Conservation (phyloP, 192 early-diverging fungal species). For the Spinellus fusiger region DNA sequence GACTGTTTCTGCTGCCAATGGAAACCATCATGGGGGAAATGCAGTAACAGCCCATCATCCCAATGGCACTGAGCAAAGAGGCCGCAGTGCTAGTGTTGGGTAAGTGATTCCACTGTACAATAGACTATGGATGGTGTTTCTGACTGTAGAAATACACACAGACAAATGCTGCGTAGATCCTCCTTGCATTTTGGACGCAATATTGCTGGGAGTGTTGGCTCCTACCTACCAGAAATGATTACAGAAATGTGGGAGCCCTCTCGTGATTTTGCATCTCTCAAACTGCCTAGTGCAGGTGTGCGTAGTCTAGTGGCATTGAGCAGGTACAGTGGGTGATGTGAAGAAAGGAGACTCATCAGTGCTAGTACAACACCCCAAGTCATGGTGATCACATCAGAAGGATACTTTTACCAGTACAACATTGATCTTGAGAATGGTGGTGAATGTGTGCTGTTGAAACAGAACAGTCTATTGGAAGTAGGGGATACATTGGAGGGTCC, state of each 20-base stretch:
- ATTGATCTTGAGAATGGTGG: conserved; percentile 86
- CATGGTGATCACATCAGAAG: conserved; percentile 84
- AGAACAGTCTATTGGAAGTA: conserved; percentile 46
- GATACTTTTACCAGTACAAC: conserved; percentile 84
- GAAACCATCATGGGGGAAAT: neutral
- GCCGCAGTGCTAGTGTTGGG: conserved; percentile 23
- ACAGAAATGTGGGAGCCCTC: conserved; percentile 93
- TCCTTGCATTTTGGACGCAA: conserved; percentile 56
- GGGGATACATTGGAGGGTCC: neutral
- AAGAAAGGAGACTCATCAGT: neutral
- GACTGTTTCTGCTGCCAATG: neutral
- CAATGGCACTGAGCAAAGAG: conserved; percentile 1
- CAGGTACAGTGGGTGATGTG: conserved; percentile 30
- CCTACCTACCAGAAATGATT: conserved; percentile 75
- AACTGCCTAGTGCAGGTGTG: conserved; percentile 70
- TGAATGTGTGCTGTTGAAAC: conserved; percentile 75
- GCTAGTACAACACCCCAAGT: conserved; percentile 66
- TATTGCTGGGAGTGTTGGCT: conserved; percentile 72
- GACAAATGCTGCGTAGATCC: conserved; percentile 44
- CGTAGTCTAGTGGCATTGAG: conserved; percentile 71
- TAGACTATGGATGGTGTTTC: neutral
- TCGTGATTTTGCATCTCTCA: conserved; percentile 89
- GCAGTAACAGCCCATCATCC: neutral
- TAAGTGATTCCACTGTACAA: conserved; percentile 4
- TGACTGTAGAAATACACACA: neutral